These are phyloP conservation scores for Fraxinus platypoda DNA, from an alignment of 305 asterid genomes.

Conservation along the genomic window DNA sequence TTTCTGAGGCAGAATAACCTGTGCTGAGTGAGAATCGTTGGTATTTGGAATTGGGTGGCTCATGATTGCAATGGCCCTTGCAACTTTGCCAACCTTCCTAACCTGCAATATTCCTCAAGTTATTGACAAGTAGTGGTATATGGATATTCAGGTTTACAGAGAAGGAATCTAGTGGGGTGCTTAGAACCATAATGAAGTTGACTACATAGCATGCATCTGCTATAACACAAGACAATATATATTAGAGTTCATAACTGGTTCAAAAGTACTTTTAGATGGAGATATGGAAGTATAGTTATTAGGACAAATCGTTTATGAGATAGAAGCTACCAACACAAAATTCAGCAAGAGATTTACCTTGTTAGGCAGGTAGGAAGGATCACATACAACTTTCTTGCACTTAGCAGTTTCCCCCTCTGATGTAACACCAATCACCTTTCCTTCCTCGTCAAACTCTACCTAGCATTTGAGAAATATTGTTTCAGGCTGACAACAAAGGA, in stretches of 20 bases:
- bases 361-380: conserved; percentile 88
- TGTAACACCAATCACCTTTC: conserved; percentile 87
- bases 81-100: conserved; percentile 89
- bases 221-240: neutral
- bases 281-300: neutral
- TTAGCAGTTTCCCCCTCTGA: conserved; percentile 98
- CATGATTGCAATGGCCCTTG: conserved; percentile 95
- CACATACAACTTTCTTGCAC: conserved; percentile 96
- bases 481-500: conserved; percentile 16
- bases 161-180: neutral
- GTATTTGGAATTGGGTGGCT: conserved; percentile 97
- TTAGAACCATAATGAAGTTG: neutral
- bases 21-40: conserved; percentile 85
- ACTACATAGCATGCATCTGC: neutral
- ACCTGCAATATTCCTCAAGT: conserved; percentile 43
- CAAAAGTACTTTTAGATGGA: neutral
- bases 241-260: conserved; percentile 4
- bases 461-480: conserved; percentile 30
- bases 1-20: conserved; percentile 96
- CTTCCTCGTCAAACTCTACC: conserved; percentile 93
- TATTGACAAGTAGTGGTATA: neutral
- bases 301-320: neutral
- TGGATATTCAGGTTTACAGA: neutral
- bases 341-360: conserved; percentile 52
- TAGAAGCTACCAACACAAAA: conserved; percentile 4